Evolutionary conservation across 345 rosid species (phyloP).

Genomic region (Boechera stricta): DNA sequence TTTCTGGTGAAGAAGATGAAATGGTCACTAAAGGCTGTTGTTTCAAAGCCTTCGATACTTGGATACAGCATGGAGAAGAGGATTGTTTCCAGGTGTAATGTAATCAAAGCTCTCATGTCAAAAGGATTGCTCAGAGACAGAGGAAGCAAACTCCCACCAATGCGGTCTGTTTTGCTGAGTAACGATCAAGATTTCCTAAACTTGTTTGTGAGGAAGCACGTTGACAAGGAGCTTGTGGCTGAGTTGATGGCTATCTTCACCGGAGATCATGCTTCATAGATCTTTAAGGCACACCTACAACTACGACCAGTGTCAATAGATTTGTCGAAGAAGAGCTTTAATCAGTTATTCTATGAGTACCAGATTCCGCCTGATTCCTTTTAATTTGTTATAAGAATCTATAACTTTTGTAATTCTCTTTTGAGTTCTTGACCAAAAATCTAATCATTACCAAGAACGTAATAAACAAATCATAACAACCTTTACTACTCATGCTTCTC

Average conservation of each 20-base stretch:
- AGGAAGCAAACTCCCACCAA: neutral
- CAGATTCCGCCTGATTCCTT: too few relatives aligned
- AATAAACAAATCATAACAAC: too few relatives aligned
- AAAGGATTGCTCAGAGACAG: slow-evolving; percentile 21
- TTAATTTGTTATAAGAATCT: too few relatives aligned
- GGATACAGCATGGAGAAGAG: slow-evolving; percentile 42
- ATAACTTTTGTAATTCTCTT: too few relatives aligned
- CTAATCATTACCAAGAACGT: too few relatives aligned
- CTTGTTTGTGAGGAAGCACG: neutral
- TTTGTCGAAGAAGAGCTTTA: too few relatives aligned
- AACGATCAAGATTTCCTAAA: neutral
- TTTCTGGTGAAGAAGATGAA: slow-evolving; percentile 49
- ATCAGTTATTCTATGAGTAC: too few relatives aligned
- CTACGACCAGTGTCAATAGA: too few relatives aligned
- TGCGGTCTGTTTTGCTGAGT: neutral
- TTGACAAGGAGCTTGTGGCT: neutral
- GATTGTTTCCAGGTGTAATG: slow-evolving; percentile 42
- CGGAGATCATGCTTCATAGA: neutral
- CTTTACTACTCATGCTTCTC: too few relatives aligned
- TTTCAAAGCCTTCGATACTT: slow-evolving; percentile 6
- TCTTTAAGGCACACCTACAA: too few relatives aligned
- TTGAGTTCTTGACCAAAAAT: too few relatives aligned
- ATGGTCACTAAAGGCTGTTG: slow-evolving; percentile 24
- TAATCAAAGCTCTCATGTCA: slow-evolving; percentile 28
- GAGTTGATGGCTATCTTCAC: neutral